These are phyloP conservation scores for Penicillium janthinellum DNA, from an alignment of 2,329 filamentous ascomycete genomes.

Conservation along the genomic window DNA sequence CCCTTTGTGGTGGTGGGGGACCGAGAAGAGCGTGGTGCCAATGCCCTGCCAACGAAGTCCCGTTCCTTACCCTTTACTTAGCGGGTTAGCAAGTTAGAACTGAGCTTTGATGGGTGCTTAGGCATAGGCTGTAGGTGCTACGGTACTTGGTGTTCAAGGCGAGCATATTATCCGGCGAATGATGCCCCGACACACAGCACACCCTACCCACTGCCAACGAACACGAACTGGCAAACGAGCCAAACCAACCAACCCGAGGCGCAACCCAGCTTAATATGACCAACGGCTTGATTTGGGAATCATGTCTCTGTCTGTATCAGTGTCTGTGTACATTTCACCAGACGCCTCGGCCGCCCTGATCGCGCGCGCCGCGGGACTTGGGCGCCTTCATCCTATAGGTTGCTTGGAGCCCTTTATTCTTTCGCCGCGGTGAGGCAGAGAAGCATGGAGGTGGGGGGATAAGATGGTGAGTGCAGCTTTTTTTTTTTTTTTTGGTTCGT, in stretches of 20 bases:
- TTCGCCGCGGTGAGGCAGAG: background rate
- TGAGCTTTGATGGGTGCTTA: too few species aligned
- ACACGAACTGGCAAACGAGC: background rate
- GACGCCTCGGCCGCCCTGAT: background rate
- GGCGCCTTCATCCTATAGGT: background rate
- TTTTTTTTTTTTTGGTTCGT: background rate
- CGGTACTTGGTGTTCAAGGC: too few species aligned
- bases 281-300: background rate
- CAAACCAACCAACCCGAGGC: background rate
- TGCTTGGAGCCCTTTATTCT: background rate
- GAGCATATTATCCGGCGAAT: constrained; percentile 17
- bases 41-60: background rate
- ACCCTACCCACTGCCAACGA: background rate
- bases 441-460: background rate
- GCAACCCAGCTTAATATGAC: background rate
- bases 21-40: background rate
- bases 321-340: background rate
- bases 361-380: background rate
- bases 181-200: constrained; percentile 13
- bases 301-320: background rate
- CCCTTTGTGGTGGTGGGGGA: background rate
- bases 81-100: too few species aligned
- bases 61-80: background rate
- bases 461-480: background rate
- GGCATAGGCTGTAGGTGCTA: too few species aligned